phyloP scores from a whole-genome alignment of 1,284 basidiomycete species.

The Trichosporon coremiiforme region DNA sequence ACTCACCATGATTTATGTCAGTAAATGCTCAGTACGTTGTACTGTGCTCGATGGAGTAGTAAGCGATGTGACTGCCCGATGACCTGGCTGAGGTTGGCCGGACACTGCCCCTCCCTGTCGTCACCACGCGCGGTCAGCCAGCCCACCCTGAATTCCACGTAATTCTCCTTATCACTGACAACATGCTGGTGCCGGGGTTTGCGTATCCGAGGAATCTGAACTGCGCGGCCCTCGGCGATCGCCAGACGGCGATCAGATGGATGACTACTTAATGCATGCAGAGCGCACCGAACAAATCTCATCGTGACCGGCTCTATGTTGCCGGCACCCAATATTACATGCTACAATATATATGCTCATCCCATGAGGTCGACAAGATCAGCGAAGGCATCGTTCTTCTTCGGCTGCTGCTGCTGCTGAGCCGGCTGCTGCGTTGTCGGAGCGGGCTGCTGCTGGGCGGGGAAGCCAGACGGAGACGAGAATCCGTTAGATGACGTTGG shows the following conservation, averaged over 20 bases:
- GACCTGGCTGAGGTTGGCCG: constrained; percentile 9
- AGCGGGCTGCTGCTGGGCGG: constrained; percentile 24
- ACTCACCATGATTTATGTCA: constrained; percentile 11
- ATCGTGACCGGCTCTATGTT: background rate
- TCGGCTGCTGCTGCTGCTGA: constrained; percentile 30
- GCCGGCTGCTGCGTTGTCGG: constrained; percentile 17
- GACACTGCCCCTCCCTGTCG: constrained; percentile 17
- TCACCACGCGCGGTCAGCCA: background rate
- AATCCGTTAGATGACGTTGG: constrained; percentile 14
- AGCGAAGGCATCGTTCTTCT: constrained; percentile 56
- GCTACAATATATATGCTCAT: constrained; percentile 28
- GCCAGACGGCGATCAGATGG: background rate
- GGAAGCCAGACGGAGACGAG: constrained; percentile 24
- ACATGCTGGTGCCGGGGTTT: background rate
- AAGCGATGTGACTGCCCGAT: constrained; percentile 17
- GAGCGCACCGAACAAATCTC: background rate
- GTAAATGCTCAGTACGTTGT: constrained; percentile 15
- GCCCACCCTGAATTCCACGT: constrained; percentile 7
- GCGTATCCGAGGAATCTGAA: background rate
- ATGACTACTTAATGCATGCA: constrained; percentile 11
- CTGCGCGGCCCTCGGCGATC: background rate
- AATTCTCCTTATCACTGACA: background rate
- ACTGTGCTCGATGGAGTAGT: constrained; percentile 14
- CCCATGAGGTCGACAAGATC: constrained; percentile 55
- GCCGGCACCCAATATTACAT: constrained; percentile 13